Evolutionary conservation across 768 basidiomycete species (phyloP).

Genomic region (Termitomyces sp.): DNA sequence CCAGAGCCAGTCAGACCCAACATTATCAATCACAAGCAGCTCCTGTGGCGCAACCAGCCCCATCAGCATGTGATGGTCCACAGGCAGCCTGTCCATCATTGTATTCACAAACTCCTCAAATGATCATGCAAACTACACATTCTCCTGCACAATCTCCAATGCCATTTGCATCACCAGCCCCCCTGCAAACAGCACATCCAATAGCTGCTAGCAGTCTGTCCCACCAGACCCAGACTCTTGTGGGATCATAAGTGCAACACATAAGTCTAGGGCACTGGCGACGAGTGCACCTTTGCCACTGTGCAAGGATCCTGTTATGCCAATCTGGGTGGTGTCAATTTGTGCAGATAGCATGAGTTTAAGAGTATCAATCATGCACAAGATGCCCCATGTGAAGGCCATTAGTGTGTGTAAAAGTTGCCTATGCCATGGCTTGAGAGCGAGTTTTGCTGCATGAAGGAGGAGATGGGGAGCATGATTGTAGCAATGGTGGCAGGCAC

Average conservation of each 20-base stretch:
- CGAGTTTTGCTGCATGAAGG: conserved; percentile 46
- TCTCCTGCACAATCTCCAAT: conserved; percentile 53
- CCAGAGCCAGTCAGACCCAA: conserved; percentile 53
- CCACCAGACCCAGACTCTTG: conserved; percentile 63
- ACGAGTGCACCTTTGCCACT: conserved; percentile 59
- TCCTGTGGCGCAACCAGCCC: conserved; percentile 53
- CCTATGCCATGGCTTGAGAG: conserved; percentile 45
- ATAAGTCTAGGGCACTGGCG: conserved; percentile 53
- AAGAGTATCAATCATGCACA: conserved; percentile 57
- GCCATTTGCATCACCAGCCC: conserved; percentile 50
- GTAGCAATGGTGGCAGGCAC: conserved; percentile 32
- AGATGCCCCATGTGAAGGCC: conserved; percentile 59
- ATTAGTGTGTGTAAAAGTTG: conserved; percentile 53
- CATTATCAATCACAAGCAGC: conserved; percentile 52
- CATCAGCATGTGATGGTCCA: conserved; percentile 56
- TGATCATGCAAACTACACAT: conserved; percentile 55
- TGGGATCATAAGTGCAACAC: conserved; percentile 54
- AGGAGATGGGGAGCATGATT: conserved; percentile 48
- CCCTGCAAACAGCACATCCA: conserved; percentile 38
- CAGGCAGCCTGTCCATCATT: conserved; percentile 40
- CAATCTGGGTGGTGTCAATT: conserved; percentile 45
- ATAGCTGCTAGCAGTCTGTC: conserved; percentile 56
- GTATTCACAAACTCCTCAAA: conserved; percentile 46
- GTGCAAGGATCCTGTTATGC: conserved; percentile 55
- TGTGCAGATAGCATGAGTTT: conserved; percentile 41